These are phyloP conservation scores for Solanum chacoense DNA, from an alignment of 305 asterid species.

Conservation along the genomic window DNA sequence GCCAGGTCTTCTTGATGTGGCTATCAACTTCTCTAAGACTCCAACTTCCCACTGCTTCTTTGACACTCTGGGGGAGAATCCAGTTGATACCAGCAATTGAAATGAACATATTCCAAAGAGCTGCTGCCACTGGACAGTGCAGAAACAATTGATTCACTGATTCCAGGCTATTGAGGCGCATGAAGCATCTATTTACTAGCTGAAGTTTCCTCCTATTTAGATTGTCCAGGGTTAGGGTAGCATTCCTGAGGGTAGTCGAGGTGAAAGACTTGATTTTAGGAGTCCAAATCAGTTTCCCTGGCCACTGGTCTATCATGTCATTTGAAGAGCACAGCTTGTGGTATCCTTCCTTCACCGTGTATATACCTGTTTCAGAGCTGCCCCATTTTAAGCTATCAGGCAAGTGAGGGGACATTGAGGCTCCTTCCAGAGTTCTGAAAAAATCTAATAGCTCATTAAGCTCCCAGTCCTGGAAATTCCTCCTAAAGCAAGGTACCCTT, in stretches of 20 bases:
- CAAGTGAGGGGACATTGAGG: neutral
- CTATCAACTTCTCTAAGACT: too few species aligned
- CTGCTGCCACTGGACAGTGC: neutral
- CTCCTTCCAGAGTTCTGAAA: neutral
- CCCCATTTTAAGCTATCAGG: neutral
- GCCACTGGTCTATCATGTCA: neutral
- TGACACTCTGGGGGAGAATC: neutral
- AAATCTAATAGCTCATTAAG: neutral
- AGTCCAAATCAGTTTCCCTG: neutral
- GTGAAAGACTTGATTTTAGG: neutral
- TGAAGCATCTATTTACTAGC: neutral
- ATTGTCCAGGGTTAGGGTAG: neutral
- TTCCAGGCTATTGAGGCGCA: neutral
- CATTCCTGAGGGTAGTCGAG: neutral
- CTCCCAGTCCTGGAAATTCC: neutral
- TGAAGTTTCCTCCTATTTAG: neutral
- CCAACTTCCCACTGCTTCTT: neutral
- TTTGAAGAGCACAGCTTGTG: neutral
- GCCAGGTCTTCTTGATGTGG: too few species aligned
- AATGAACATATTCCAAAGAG: neutral
- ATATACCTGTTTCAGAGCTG: neutral
- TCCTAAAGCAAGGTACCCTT: neutral
- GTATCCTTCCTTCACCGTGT: neutral
- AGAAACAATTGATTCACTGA: neutral
- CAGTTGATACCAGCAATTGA: neutral